Evolutionary conservation across 2,329 filamentous ascomycete genomes (phyloP), one percentile per base, ranked within the genome.

Genomic region (Fusarium setosum): DNA sequence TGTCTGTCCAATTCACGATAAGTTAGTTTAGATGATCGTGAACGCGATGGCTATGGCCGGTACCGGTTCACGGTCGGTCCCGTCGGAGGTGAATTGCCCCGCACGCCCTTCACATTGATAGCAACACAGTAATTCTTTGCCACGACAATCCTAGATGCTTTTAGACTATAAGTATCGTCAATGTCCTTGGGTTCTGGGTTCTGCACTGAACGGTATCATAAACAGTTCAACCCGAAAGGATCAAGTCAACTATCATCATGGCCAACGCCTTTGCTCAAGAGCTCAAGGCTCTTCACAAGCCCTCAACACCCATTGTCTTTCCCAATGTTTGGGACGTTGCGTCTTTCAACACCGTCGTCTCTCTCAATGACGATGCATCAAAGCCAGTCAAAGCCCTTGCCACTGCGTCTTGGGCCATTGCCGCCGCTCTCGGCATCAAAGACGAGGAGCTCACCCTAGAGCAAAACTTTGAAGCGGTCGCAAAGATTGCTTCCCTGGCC

Each of bases 291-390:
- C 82, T 88, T 18, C 86, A 88, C 72, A 61, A 74, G 20, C 83
- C 86, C 1, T 81, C 82, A 3, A 69, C 77, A 1, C 86, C 87
- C 12, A 59, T 89, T 32, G 61, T 88, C 38, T 75, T 89, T 6
- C 78, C 84, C 11, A 89, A 89, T 66, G 76, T 87, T 63, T 87
- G 84, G 79, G 86, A 89, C 67, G 75, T 79, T 24, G 72, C 82
- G 18, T 83, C 85, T 4, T 83, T 86, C 34, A 72, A 74, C 13
- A 69, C 80, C 2, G 73, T 88, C 45, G 74, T 80, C 8, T 76
- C 80, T 0, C 76, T 85, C 31, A 81, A 83, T 17, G 63, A 67
- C n/a, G 38, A 60, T 6, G 63, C 42, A 2, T 47, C 37, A 61
- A 76, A 68, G 77, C 84, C 72, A 50, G 77, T 73, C 32, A 78